These are phyloP conservation scores for Kwoniella dejecticola DNA, from an alignment of 768 basidiomycete species.

Conservation along the genomic window DNA sequence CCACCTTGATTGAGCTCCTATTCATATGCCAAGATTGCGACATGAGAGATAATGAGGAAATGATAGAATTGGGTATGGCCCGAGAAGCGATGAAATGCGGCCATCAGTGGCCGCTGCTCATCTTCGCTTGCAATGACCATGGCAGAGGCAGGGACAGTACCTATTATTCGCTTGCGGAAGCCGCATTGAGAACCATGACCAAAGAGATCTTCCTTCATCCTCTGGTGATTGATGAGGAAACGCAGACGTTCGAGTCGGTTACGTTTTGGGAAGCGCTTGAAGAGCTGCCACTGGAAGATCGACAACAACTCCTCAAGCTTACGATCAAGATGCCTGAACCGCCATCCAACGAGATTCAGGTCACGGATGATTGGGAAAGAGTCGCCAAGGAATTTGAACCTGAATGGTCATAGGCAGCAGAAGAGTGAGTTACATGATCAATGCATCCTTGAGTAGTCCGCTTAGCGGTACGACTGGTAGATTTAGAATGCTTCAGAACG, in stretches of 20 bases:
- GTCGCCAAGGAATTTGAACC: not conserved
- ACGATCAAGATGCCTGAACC: too few species aligned
- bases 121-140: not conserved
- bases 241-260: not conserved
- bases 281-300: too few species aligned
- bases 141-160: too few species aligned
- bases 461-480: too few species aligned
- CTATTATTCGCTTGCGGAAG: not conserved
- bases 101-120: not conserved
- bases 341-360: too few species aligned
- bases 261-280: not conserved
- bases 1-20: not conserved
- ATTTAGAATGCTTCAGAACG: too few species aligned
- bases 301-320: too few species aligned
- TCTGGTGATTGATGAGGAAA: not conserved
- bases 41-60: too few species aligned
- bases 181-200: not conserved
- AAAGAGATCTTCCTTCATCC: not conserved
- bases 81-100: not conserved
- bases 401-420: not conserved
- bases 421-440: too few species aligned
- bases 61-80: not conserved
- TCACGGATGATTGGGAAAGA: not conserved
- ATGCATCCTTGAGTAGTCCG: too few species aligned
- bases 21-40: too few species aligned